Base-by-base conservation (phyloP, 257 asterid genomes). In the Capsicum baccatum region DNA sequence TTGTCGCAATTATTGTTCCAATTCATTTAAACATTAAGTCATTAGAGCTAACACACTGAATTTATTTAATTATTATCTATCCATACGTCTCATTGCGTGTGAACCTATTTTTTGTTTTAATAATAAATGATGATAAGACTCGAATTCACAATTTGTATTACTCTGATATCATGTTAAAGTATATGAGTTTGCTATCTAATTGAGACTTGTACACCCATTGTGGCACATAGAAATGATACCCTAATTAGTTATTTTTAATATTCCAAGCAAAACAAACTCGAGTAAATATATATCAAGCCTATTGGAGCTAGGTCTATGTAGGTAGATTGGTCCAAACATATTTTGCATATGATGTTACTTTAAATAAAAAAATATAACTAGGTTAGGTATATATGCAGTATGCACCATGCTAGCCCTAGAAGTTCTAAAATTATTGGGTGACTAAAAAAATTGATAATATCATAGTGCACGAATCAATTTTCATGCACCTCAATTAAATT, bases 251-350 rank as follows among this genome's bases (percentile, higher is more conserved):
- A 69, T 16, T 19, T 69, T 26, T 16, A 69, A 63, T 63, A 63
- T 69, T 39, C 33, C 55, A 69, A 15, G 4, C 79, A 16, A 54
- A 69, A 69, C 1, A 69, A 42, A 42, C 26, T 68, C 26, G 39
- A 69, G 8, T 16, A 70, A 4, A 44, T 70, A 71, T 44, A 44
- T 70, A 71, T n/a, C 8, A 44, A 42, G 16, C 9, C 57, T 71
- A 71, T 44, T 44, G 37, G 16, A 71, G 17, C 57, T 71, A 71
- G 57, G 56, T 71, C 57, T 71, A 42, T 71, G 52, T 37, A 68
- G 76, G n/a, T 37, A 70, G 79, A 70, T 44, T 70, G 57, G 57
- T 70, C 57, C 79, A 70, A 70, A 68, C 52, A 68, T 68, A 8
- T 68, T 73, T 71, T 73, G 10, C 58, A 48, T 13, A 48, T 10